Evolutionary conservation across 2,329 filamentous ascomycete genomes (phyloP).

Genomic region (Thielaviopsis punctulata): DNA sequence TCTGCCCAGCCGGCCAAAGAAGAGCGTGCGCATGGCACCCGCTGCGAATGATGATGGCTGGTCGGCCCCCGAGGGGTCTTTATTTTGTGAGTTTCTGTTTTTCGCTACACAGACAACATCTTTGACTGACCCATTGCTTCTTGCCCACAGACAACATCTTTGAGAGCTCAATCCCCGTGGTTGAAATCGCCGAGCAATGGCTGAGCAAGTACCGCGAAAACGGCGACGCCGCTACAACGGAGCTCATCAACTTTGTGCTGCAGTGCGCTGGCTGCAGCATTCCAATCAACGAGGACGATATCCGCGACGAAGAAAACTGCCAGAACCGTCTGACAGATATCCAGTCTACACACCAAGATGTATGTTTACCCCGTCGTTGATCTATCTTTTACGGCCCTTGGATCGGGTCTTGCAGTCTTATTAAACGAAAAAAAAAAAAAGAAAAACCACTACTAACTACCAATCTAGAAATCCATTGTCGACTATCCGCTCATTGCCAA

Average conservation of each 20-base stretch:
- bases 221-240: slow-evolving; percentile 36
- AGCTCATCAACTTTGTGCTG: slow-evolving; percentile 50
- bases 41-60: slow-evolving; percentile 13
- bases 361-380: slow-evolving; percentile 22
- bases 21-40: slow-evolving; percentile 34
- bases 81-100: slow-evolving; percentile 8
- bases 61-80: slow-evolving; percentile 8
- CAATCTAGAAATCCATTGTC: slow-evolving; percentile 48
- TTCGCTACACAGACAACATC: background rate
- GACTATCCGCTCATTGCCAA: slow-evolving; percentile 87
- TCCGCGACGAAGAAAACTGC: slow-evolving; percentile 77
- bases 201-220: slow-evolving; percentile 38
- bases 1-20: slow-evolving; percentile 38
- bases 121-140: slow-evolving; percentile 1
- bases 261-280: slow-evolving; percentile 65
- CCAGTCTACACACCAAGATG: slow-evolving; percentile 74
- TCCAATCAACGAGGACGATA: slow-evolving; percentile 63
- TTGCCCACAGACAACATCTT: slow-evolving; percentile 41
- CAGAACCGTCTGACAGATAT: slow-evolving; percentile 63
- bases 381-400: too few relatives aligned
- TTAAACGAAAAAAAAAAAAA: background rate
- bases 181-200: slow-evolving; percentile 44
- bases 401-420: background rate
- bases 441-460: slow-evolving; percentile 1
- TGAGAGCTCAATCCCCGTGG: slow-evolving; percentile 36